Evolutionary conservation across 2,329 filamentous ascomycete genomes (phyloP).

Genomic region (Hymenoscyphus fraxineus): DNA sequence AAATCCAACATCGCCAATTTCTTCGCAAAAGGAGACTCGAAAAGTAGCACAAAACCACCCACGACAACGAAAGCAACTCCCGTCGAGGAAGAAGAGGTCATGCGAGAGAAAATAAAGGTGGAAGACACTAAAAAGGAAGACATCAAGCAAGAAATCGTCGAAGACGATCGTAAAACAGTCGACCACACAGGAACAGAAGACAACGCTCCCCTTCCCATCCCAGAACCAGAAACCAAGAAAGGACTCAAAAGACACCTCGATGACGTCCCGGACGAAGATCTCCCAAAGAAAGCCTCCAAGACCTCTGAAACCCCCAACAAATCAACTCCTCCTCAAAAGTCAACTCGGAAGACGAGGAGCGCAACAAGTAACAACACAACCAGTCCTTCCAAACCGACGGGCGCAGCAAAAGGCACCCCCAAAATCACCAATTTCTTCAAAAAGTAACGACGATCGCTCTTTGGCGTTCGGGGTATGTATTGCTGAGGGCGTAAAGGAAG

Average conservation of each 20-base stretch:
- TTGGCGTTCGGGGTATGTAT: neutral
- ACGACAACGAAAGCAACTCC: conserved; percentile 8
- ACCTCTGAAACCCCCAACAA: conserved; percentile 25
- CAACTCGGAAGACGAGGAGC: conserved; percentile 16
- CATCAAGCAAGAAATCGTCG: conserved; percentile 25
- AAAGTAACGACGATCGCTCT: conserved; percentile 11
- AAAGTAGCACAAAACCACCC: conserved; percentile 16
- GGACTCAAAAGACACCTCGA: conserved; percentile 31
- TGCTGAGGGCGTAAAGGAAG: neutral
- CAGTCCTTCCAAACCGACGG: conserved; percentile 17
- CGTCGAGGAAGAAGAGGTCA: conserved; percentile 18
- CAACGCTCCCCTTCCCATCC: conserved; percentile 30
- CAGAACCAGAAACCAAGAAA: conserved; percentile 22
- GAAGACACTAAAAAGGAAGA: neutral
- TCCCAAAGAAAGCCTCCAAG: conserved; percentile 27
- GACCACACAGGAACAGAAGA: conserved; percentile 29
- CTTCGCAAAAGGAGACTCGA: conserved; percentile 56
- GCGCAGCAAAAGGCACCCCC: conserved; percentile 30
- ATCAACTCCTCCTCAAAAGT: conserved; percentile 12
- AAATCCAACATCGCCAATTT: conserved; percentile 94
- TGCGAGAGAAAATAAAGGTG: neutral
- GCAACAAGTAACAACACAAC: conserved; percentile 20
- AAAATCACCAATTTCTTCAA: conserved; percentile 54
- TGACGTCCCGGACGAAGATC: conserved; percentile 26
- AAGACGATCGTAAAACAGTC: conserved; percentile 26